These are phyloP conservation scores for Ustilago tritici DNA, from an alignment of 1,284 basidiomycete genomes.

Conservation along the genomic window DNA sequence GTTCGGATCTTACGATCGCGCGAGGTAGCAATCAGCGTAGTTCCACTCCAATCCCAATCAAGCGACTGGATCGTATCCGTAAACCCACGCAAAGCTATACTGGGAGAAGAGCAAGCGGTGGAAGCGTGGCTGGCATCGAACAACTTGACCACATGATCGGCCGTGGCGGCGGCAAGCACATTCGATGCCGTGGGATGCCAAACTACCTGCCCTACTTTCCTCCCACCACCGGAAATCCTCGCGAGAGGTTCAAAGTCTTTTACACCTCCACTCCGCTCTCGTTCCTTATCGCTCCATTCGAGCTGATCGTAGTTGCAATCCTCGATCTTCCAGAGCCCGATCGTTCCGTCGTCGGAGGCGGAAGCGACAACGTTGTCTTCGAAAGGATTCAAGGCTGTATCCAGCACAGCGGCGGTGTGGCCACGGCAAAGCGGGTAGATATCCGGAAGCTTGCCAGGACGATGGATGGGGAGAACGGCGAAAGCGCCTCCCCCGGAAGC, in stretches of 20 bases:
- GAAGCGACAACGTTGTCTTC: slow-evolving; percentile 90
- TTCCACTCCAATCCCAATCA: slow-evolving; percentile 85
- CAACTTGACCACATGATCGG: slow-evolving; percentile 88
- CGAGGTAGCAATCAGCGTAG: slow-evolving; percentile 77
- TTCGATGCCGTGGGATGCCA: slow-evolving; percentile 93
- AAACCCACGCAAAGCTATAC: slow-evolving; percentile 79
- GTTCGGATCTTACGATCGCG: slow-evolving; percentile 91
- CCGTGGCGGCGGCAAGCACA: slow-evolving; percentile 86
- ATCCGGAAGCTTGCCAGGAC: slow-evolving; percentile 81
- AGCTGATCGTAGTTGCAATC: slow-evolving; percentile 75
- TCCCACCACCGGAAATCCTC: slow-evolving; percentile 71
- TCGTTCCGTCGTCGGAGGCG: slow-evolving; percentile 91
- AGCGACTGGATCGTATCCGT: slow-evolving; percentile 88
- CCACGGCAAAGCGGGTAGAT: slow-evolving; percentile 90
- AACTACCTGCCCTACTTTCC: slow-evolving; percentile 92
- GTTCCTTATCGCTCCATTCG: slow-evolving; percentile 63
- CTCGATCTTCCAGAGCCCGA: slow-evolving; percentile 88
- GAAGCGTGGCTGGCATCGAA: slow-evolving; percentile 77
- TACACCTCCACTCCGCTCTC: slow-evolving; percentile 71
- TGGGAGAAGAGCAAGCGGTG: slow-evolving; percentile 66
- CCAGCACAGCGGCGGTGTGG: slow-evolving; percentile 84
- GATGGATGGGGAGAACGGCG: slow-evolving; percentile 81
- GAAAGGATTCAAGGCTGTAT: slow-evolving; percentile 96
- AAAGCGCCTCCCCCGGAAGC: slow-evolving; percentile 94
- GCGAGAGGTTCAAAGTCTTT: slow-evolving; percentile 82